Evolutionary conservation across 352 stramenopile species (phyloP), one percentile per base, ranked within the genome.

Genomic region (Globisporangium carolinianum): DNA sequence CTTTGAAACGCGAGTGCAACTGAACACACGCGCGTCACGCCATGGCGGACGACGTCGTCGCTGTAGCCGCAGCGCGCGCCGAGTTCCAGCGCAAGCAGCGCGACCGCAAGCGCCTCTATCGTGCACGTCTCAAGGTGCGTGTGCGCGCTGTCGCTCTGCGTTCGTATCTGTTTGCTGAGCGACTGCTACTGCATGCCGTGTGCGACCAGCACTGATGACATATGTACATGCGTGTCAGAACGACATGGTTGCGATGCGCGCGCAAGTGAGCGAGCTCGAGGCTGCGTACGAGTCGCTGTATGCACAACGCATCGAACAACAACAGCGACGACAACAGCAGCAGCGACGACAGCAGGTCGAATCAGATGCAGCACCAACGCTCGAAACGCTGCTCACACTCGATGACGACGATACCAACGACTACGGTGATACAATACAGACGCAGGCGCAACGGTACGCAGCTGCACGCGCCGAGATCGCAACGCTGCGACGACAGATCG

Each of bases 71-170:
- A 1, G 56, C 41, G 32, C 57, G 57, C n/a, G 48, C 36, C 57
- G 57, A 62, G 42, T 62, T 56, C 57, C 57, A 62, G 57, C 57
- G 57, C 57, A 62, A 62, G 57, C 57, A 62, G 49, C 57, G 57
- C 57, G 49, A 62, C 49, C 57, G 57, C 57, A 62, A 62, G 49
- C 57, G 57, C 12, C 57, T 62, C 41, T 62, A 62, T 24, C 57
- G 57, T 36, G 49, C 49, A 18, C 57, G 57, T 0, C 57, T 62
- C 24, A 62, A 62, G 41, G 57, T 62, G 24, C 24, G 2, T 24
- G 24, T 24, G 24, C 24, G 24, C 24, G 24, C 24, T 24, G 24
- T 24, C 24, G 24, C 24, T 24, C 24, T 24, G 24, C 24, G 24
- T 24, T 24, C 2, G 24, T 24, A 24, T 24, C 24, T 24, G 2